Evolutionary conservation across 768 basidiomycete species (phyloP).

Genomic region (Tubosaeta sp.): DNA sequence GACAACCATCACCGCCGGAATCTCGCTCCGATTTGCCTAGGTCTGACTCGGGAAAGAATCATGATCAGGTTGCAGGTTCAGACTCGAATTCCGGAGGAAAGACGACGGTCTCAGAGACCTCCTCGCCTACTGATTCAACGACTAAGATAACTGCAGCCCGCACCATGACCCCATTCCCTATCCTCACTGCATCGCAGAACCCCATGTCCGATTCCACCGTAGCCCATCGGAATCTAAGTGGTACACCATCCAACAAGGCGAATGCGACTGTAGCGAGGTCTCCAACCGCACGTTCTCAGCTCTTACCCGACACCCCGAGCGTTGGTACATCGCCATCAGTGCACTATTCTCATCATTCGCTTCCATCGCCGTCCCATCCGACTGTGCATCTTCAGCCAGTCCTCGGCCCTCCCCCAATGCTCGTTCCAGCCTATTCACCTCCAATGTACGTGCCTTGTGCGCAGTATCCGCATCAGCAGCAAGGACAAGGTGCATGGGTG

Average conservation of each 20-base stretch:
- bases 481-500: conserved; percentile 21
- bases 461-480: conserved; percentile 15
- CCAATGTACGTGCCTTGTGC: conserved; percentile 22
- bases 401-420: conserved; percentile 10
- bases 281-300: conserved; percentile 1
- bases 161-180: conserved; percentile 17
- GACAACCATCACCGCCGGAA: conserved; percentile 4
- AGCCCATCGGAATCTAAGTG: neutral
- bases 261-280: conserved; percentile 2
- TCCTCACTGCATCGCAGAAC: conserved; percentile 12
- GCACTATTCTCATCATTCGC: conserved; percentile 2
- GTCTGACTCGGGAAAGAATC: conserved; percentile 3
- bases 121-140: neutral
- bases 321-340: conserved; percentile 2
- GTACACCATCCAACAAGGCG: conserved; percentile 2
- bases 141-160: neutral
- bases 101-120: neutral
- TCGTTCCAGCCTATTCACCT: conserved; percentile 17
- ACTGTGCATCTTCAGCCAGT: conserved; percentile 4
- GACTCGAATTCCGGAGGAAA: neutral
- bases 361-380: conserved; percentile 11
- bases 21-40: neutral
- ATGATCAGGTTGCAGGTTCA: neutral
- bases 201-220: neutral
- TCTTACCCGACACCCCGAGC: neutral